These are phyloP conservation scores for Macrophomina phaseolina DNA, from an alignment of 2,329 filamentous ascomycete species.

Conservation along the genomic window DNA sequence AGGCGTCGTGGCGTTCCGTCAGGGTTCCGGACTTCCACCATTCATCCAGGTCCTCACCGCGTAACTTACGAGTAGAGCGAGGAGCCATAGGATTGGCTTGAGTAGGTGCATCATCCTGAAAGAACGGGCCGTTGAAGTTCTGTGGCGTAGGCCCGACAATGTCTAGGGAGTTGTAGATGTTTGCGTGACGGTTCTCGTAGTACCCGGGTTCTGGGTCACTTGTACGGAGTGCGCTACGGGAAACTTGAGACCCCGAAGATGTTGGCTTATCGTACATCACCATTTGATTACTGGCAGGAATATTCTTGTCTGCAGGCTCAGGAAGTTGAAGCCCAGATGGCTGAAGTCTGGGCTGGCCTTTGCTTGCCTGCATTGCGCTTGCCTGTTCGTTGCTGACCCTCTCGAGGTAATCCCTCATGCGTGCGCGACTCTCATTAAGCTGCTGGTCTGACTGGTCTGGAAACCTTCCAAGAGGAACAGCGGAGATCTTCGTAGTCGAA, in stretches of 20 bases:
- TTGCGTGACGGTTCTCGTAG: constrained; percentile 6
- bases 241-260: constrained; percentile 14
- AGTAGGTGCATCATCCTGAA: constrained; percentile 39
- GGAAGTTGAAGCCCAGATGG: neutral
- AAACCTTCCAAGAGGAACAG: neutral
- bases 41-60: constrained; percentile 45
- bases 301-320: neutral
- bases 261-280: neutral
- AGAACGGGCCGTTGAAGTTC: constrained; percentile 46
- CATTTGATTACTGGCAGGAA: neutral
- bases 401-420: constrained; percentile 26
- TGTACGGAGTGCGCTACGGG: constrained; percentile 2
- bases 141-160: constrained; percentile 38
- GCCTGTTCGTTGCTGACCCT: neutral
- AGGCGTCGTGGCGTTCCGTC: constrained; percentile 28
- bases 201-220: constrained; percentile 22
- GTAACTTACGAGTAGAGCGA: constrained; percentile 34
- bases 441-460: neutral
- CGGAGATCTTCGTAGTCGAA: neutral
- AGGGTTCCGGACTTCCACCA: constrained; percentile 45
- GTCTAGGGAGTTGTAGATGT: constrained; percentile 12
- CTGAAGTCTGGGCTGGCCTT: no score
- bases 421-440: constrained; percentile 18
- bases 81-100: constrained; percentile 36
- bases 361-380: no score